Base-by-base conservation (phyloP, 2,329 filamentous ascomycete genomes). In the Sporothrix protearum region DNA sequence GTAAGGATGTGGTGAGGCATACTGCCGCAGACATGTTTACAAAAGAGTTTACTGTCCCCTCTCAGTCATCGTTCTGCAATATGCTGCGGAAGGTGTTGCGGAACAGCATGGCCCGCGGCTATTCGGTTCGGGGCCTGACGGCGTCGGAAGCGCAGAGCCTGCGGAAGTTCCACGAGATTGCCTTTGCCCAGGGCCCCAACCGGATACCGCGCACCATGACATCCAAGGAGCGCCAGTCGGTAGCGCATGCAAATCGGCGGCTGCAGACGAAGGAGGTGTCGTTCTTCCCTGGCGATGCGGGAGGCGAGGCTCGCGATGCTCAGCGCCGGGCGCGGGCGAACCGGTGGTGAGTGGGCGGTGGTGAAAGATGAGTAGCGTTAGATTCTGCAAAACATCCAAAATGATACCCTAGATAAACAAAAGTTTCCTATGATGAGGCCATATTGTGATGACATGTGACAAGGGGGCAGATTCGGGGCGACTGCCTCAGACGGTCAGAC, bases 11-110 rank as follows among this genome's bases (percentile, higher is more conserved):
- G n/a, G n/a, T n/a, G n/a, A n/a, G n/a, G n/a, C n/a, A n/a, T n/a
- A n/a, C n/a, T n/a, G n/a, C n/a, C n/a, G n/a, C n/a, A n/a, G n/a
- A n/a, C n/a, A n/a, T n/a, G n/a, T n/a, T n/a, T n/a, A n/a, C n/a
- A n/a, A n/a, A n/a, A n/a, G n/a, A n/a, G n/a, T n/a, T n/a, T n/a
- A n/a, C n/a, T 0, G 47, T 77, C 0, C 79, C 78, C 0, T 73
- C 73, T 0, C 68, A 76, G 4, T 70, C 68, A 10, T 73, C 16
- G 9, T 80, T 83, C 71, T 82, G 79, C 0, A 28, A 33, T 0
- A 71, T 80, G 28, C 75, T 83, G 39, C 78, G 80, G 22, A 71
- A 75, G 7, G 81, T 80, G 7, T 77, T 83, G 0, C 68, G 68
- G 1, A 75, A 75, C 4, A 82, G 82, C 73, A 75, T 80, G 72